phyloP scores from a whole-genome alignment of 2,329 filamentous ascomycete genomes.

The Aspergillus pseudoterreus region DNA sequence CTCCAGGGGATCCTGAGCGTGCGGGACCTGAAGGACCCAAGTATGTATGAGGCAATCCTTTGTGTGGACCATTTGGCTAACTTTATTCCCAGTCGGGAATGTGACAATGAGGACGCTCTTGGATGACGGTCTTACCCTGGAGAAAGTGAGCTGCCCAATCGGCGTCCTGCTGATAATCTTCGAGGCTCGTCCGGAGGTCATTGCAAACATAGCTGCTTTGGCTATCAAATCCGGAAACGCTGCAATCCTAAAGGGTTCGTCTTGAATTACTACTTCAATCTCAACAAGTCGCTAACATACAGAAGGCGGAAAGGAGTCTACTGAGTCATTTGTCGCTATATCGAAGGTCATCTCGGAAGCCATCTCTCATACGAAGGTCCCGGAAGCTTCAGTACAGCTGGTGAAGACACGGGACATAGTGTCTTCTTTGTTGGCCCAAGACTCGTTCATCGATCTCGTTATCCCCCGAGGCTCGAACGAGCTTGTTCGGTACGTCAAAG shows the following conservation, averaged over 20 bases:
- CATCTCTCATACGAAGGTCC: slow-evolving; percentile 68
- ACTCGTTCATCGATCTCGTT: slow-evolving; percentile 87
- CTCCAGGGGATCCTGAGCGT: slow-evolving; percentile 91
- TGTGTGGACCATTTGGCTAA: slow-evolving; percentile 9
- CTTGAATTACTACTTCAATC: not conserved
- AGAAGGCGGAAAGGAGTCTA: slow-evolving; percentile 85
- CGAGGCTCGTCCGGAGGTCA: slow-evolving; percentile 94
- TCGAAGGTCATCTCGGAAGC: slow-evolving; percentile 78
- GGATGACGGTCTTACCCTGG: slow-evolving; percentile 79
- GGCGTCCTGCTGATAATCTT: slow-evolving; percentile 98
- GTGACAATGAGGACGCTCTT: slow-evolving; percentile 78
- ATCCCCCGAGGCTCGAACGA: slow-evolving; percentile 91
- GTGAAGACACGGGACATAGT: slow-evolving; percentile 91
- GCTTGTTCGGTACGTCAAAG: slow-evolving; percentile 84
- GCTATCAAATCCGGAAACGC: slow-evolving; percentile 97
- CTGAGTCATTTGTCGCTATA: slow-evolving; percentile 90
- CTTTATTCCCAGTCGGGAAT: slow-evolving; percentile 63
- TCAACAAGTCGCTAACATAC: slow-evolving; percentile 5
- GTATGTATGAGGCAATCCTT: slow-evolving; percentile 49
- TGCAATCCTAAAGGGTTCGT: slow-evolving; percentile 80
- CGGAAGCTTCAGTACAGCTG: slow-evolving; percentile 84
- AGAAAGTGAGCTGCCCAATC: slow-evolving; percentile 89
- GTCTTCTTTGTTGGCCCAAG: slow-evolving; percentile 78
- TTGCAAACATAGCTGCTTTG: slow-evolving; percentile 93
- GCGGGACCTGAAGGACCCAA: slow-evolving; percentile 75